phyloP scores from a whole-genome alignment of 2,329 filamentous ascomycete species.

The Lecanosticta acicola region DNA sequence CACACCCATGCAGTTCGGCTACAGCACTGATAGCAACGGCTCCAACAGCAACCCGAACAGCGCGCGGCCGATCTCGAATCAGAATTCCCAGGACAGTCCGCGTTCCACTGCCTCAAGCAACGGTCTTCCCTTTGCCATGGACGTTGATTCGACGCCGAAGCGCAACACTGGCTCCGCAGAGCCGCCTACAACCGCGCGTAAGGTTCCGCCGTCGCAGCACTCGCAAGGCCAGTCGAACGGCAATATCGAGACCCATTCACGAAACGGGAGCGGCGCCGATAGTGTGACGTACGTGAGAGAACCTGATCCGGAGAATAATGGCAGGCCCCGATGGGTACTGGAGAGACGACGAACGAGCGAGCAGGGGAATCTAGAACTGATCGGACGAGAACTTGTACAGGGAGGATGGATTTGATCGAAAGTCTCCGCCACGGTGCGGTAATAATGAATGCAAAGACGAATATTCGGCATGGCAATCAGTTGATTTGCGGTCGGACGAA shows the following conservation, averaged over 20 bases:
- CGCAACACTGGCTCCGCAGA: constrained; percentile 10
- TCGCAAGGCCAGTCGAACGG: constrained; percentile 2
- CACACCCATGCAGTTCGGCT: constrained; percentile 23
- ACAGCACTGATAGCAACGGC: constrained; percentile 20
- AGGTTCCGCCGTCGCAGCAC: constrained; percentile 11
- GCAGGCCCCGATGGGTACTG: constrained; percentile 60
- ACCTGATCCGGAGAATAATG: constrained; percentile 55
- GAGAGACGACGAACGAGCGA: constrained; percentile 63
- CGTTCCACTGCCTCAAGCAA: constrained; percentile 14
- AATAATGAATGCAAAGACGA: too few relatives aligned
- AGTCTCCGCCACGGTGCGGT: too few relatives aligned
- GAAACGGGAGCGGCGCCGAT: constrained; percentile 53
- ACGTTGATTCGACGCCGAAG: constrained; percentile 21
- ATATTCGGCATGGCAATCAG: too few relatives aligned
- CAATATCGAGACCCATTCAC: constrained; percentile 15
- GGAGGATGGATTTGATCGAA: constrained; percentile 45
- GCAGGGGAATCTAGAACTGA: constrained; percentile 58
- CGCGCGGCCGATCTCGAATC: constrained; percentile 6
- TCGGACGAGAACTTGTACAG: constrained; percentile 59
- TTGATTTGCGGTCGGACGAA: too few relatives aligned
- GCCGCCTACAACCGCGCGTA: constrained; percentile 21
- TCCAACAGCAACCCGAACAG: constrained; percentile 11
- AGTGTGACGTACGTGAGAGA: constrained; percentile 64
- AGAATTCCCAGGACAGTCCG: constrained; percentile 17
- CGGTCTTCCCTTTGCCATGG: constrained; percentile 14